Evolutionary conservation across 108 stramenopile genomes (phyloP).

Genomic region (Seminavis robusta): DNA sequence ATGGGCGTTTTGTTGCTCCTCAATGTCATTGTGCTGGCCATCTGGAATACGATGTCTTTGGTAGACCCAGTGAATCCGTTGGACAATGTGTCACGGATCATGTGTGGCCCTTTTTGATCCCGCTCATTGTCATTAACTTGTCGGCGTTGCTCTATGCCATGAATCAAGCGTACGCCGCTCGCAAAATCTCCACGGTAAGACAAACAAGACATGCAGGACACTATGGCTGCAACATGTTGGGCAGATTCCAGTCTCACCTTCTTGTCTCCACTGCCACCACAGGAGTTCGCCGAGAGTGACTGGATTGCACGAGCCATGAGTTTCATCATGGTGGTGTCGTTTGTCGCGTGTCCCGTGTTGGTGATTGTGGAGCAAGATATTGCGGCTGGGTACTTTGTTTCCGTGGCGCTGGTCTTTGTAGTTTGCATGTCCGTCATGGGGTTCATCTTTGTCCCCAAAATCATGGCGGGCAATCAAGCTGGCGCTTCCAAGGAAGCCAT

Average conservation of each 20-base stretch:
- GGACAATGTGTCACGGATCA: slow-evolving; percentile 53
- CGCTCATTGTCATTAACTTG: slow-evolving; percentile 7
- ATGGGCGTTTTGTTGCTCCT: slow-evolving; percentile 28
- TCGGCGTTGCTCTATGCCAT: slow-evolving; percentile 22
- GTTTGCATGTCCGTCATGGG: slow-evolving; percentile 1
- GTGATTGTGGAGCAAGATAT: slow-evolving; percentile 15
- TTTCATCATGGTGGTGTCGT: slow-evolving; percentile 1
- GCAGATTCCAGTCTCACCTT: too few species aligned
- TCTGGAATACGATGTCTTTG: slow-evolving; percentile 30
- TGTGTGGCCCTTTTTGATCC: not conserved
- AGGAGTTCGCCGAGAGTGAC: slow-evolving; percentile 21
- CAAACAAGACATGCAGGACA: too few species aligned
- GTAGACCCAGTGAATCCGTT: slow-evolving; percentile 24
- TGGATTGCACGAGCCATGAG: slow-evolving; percentile 21
- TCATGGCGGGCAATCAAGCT: too few species aligned
- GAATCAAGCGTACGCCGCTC: slow-evolving; percentile 34
- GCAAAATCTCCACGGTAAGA: too few species aligned
- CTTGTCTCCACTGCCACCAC: too few species aligned
- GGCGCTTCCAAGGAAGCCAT: too few species aligned
- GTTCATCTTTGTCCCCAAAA: slow-evolving; percentile 22
- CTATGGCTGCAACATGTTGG: too few species aligned
- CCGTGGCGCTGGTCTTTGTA: slow-evolving; percentile 17
- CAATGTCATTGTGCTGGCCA: slow-evolving; percentile 35
- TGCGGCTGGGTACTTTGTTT: slow-evolving; percentile 19
- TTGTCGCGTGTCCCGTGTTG: slow-evolving; percentile 10